These are phyloP conservation scores for Leishmania major DNA, from an alignment of 208 protist genomes.

Conservation along the genomic window DNA sequence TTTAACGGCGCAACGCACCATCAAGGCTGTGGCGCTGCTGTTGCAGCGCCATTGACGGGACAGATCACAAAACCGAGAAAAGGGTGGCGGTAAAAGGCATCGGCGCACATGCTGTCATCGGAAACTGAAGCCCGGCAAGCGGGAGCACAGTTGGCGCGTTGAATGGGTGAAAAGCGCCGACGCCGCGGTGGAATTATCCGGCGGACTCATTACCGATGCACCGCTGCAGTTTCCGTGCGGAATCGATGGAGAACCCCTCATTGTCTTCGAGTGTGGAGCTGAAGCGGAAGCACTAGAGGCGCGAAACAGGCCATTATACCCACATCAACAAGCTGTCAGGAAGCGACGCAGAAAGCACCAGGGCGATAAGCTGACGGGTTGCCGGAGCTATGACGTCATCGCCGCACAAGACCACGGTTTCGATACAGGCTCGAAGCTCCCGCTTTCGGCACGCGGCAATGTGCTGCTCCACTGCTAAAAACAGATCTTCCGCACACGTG, in stretches of 20 bases:
- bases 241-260: not conserved
- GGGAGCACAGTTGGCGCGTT: not conserved
- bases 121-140: not conserved
- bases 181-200: not conserved
- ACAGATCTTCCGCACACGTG: not conserved
- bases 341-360: constrained; percentile 10
- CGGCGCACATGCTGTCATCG: not conserved
- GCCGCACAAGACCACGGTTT: constrained; percentile 13
- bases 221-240: not conserved
- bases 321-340: constrained; percentile 17
- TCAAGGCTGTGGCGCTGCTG: not conserved
- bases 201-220: too few relatives aligned
- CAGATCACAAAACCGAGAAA: not conserved
- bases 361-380: constrained; percentile 6
- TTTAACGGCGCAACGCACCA: not conserved
- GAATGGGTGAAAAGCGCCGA: not conserved
- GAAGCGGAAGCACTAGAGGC: not conserved
- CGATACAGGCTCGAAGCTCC: constrained; percentile 14
- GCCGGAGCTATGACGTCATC: not conserved
- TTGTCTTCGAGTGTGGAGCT: not conserved
- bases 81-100: not conserved
- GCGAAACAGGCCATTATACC: not conserved
- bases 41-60: not conserved
- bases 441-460: constrained; percentile 14
- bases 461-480: constrained; percentile 3